Evolutionary conservation across 352 stramenopile species (phyloP), one percentile per base, ranked within the genome.

Genomic region (Globisporangium acanthophoron): DNA sequence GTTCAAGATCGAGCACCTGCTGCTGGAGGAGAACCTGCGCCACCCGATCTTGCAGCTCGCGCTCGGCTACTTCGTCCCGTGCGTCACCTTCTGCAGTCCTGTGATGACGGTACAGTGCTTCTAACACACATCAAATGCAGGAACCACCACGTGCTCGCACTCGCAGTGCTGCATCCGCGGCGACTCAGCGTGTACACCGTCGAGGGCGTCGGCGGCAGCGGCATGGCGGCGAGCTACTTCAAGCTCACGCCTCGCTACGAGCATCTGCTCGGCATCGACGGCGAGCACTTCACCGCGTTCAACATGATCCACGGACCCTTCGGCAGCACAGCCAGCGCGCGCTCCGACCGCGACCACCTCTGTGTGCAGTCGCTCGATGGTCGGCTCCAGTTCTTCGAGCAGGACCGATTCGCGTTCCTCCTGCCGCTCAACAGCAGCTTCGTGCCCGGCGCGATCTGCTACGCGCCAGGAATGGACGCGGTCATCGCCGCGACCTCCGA

Each of bases 281-380:
- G 87, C n/a, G 75, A 88, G 59, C 86, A 95, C 58, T 97, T 97
- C 55, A 96, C 89, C 39, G 85, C 90, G 1, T 96, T 78, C 75
- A 97, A 96, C 59, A 93, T 97, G 78, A 70, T 90, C 56, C 65
- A 70, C 47, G 90, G 90, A 3, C 65, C 79, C 8, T 97, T 97
- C 62, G 89, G 87, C 15, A 71, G 61, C 5, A 50, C 37, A 9
- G 45, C 64, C 1, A 58, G 52, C 15, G 53, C 52, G 35, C 54
- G 63, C 6, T 55, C 58, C 0, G 74, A 87, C 12, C 69, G 77
- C 4, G 88, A 97, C 50, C 83, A 95, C 56, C 62, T 97, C 4
- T 92, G 83, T n/a, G 88, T 97, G 8, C 90, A 97, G 67, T 93
- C 84, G 43, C 80, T 97, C 46, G 90, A 97, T 64, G 87, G 90